Evolutionary conservation across 495 filamentous ascomycete genomes (phyloP).

Genomic region (Podospora australis): DNA sequence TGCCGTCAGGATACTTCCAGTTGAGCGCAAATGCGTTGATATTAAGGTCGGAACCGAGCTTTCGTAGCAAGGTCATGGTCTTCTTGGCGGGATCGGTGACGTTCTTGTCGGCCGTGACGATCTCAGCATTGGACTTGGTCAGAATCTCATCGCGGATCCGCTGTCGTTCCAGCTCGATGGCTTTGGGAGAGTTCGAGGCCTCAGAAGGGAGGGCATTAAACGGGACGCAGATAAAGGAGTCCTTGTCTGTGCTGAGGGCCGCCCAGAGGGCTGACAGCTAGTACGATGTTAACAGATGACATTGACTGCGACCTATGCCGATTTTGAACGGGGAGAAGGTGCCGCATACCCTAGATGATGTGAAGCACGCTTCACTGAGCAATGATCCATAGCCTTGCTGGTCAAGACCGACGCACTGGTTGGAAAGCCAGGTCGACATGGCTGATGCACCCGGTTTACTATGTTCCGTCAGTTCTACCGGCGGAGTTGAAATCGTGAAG

Average conservation of each 20-base stretch:
- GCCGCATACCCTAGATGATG: constrained; percentile 26
- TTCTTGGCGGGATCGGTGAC: constrained; percentile 4
- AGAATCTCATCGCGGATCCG: constrained; percentile 36
- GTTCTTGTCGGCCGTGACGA: constrained; percentile 16
- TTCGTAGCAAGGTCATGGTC: constrained; percentile 30
- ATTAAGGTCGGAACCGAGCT: constrained; percentile 40
- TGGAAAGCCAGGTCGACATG: constrained; percentile 37
- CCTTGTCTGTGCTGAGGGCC: constrained; percentile 24
- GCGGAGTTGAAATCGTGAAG: not conserved
- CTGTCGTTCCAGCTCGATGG: constrained; percentile 30
- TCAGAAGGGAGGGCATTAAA: constrained; percentile 40
- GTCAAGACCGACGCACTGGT: constrained; percentile 32
- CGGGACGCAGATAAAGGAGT: constrained; percentile 35
- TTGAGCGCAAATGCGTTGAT: constrained; percentile 45
- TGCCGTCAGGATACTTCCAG: constrained; percentile 31
- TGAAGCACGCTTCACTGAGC: constrained; percentile 33
- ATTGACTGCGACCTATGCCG: too few species aligned
- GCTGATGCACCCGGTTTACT: constrained; percentile 37
- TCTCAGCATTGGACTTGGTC: constrained; percentile 27
- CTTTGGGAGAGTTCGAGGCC: constrained; percentile 14
- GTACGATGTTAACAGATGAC: not conserved
- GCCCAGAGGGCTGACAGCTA: constrained; percentile 42
- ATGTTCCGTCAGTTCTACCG: not conserved
- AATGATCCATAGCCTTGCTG: constrained; percentile 35
- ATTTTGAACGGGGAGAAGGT: too few species aligned